Percentiles rank a stretch among this genome's conserved stretches.
Conservation (phyloP, 2,329 filamentous ascomycete species). For the Biscogniauxia sp. region DNA sequence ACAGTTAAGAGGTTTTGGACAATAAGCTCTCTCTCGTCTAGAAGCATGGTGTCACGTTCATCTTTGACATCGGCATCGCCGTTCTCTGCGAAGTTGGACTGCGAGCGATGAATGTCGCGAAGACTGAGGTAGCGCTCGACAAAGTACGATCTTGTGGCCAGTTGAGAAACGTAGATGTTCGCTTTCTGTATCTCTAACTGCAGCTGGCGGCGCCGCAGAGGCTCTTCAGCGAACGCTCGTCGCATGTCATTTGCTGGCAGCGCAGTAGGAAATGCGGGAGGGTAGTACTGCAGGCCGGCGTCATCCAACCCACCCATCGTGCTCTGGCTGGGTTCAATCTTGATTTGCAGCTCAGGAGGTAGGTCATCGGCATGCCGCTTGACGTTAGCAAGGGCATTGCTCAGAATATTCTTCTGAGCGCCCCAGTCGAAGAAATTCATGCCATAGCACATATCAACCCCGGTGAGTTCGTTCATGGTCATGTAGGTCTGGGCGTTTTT, state of each 20-base stretch:
- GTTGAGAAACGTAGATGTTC: slow-evolving; percentile 79
- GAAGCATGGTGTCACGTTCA: slow-evolving; percentile 60
- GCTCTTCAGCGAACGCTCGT: slow-evolving; percentile 47
- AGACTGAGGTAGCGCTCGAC: slow-evolving; percentile 84
- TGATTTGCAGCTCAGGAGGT: slow-evolving; percentile 66
- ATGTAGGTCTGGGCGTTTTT: slow-evolving; percentile 74
- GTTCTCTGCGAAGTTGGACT: slow-evolving; percentile 39
- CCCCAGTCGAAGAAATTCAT: slow-evolving; percentile 75
- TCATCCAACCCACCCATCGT: slow-evolving; percentile 36
- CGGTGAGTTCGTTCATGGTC: slow-evolving; percentile 75
- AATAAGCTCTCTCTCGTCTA: slow-evolving; percentile 74
- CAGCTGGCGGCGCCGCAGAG: slow-evolving; percentile 52
- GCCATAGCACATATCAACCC: slow-evolving; percentile 80
- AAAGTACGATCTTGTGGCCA: slow-evolving; percentile 79
- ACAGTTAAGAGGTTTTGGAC: slow-evolving; percentile 75
- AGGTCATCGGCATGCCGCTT: slow-evolving; percentile 67
- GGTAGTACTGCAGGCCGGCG: slow-evolving; percentile 50
- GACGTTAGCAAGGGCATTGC: slow-evolving; percentile 66
- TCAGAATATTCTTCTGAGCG: slow-evolving; percentile 71
- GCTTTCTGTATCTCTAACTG: slow-evolving; percentile 91
- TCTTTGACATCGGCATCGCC: slow-evolving; percentile 38
- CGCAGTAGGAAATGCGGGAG: slow-evolving; percentile 46
- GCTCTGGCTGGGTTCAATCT: slow-evolving; percentile 38
- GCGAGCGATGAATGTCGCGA: slow-evolving; percentile 61
- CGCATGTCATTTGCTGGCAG: slow-evolving; percentile 51